Evolutionary conservation across 306 rosid species (phyloP).

Genomic region (Cucumis cinereus): DNA sequence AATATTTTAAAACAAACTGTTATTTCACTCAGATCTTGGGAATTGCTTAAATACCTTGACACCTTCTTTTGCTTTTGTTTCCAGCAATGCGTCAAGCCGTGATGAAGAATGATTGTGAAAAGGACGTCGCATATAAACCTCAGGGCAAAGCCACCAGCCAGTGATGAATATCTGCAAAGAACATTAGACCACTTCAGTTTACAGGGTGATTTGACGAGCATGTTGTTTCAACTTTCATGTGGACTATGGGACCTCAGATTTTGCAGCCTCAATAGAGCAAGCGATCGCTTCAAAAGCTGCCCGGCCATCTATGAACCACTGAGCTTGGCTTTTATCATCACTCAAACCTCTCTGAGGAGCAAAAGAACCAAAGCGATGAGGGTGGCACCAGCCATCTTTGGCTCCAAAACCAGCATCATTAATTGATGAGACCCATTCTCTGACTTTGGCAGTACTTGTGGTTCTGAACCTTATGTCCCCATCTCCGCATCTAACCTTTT

Average conservation of each 20-base stretch:
- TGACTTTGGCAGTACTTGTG: constrained; percentile 26
- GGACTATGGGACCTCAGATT: constrained; percentile 24
- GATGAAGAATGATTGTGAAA: constrained; percentile 22
- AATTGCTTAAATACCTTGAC: constrained; percentile 25
- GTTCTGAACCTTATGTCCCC: constrained; percentile 26
- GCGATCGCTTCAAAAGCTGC: constrained; percentile 43
- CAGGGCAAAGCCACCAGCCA: constrained; percentile 54
- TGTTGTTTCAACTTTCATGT: background rate
- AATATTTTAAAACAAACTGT: background rate
- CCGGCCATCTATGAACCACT: constrained; percentile 37
- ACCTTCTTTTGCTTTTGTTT: constrained; percentile 33
- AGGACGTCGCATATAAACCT: constrained; percentile 37
- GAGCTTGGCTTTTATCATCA: constrained; percentile 36
- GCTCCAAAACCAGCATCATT: constrained; percentile 27
- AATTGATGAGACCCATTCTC: constrained; percentile 27
- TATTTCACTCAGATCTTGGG: background rate
- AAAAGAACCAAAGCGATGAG: constrained; percentile 32
- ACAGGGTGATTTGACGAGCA: background rate
- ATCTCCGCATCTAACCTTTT: constrained; percentile 27
- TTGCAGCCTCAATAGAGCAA: constrained; percentile 31
- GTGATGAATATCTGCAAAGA: constrained; percentile 34
- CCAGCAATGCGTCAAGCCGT: constrained; percentile 31
- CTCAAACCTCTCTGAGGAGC: constrained; percentile 37
- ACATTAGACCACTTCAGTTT: background rate
- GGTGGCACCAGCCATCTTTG: constrained; percentile 37